Evolutionary conservation across 2,329 filamentous ascomycete species (phyloP), one percentile per base, ranked within the genome.

Genomic region (Anisogramma anomala): DNA sequence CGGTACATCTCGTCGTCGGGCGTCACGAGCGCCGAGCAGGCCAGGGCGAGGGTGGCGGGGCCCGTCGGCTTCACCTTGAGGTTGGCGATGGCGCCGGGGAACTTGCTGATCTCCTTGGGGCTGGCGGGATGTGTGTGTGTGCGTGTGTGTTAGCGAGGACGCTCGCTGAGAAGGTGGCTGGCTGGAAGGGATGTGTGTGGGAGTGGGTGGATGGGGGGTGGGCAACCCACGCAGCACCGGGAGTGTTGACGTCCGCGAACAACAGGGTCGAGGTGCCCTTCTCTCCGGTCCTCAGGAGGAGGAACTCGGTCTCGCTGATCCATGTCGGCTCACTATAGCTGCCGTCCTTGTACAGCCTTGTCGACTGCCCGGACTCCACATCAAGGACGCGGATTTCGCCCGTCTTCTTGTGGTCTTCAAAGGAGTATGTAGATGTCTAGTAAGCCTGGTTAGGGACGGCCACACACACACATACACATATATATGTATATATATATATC

Each of bases 341-440:
- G 18, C 69, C 55, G 48, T 84, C 75, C 39, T 81, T 72, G 34
- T 76, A 80, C 9, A 94, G 65, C 10, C 79, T 60, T 3, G 68
- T 74, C 3, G 79, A 79, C 37, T 80, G 69, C 25, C 81, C 79
- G 6, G 72, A 75, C 33, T 71, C 64, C 44, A 87, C 68, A 50
- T 89, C 77, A 30, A 94, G 64, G 19, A 89, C 59, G 14, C 79
- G 49, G 50, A 82, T 79, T 62, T 87, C 79, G 45, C 67, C 70
- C 4, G 70, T 73, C 55, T 80, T 82, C 34, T 69, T 68, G 56
- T 93, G 85, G 0, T 74, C 70, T 28, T 82, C 69, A 59, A 94
- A 94, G 4, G 78, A 88, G 59, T 94, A 94, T 2, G 79, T 77
- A 0, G 82, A 84, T 13, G 78, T 67, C 58, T 79, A 57, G 39